Evolutionary conservation across 192 early-diverging fungal genomes (phyloP).

Genomic region (Allomyces arbusculus): DNA sequence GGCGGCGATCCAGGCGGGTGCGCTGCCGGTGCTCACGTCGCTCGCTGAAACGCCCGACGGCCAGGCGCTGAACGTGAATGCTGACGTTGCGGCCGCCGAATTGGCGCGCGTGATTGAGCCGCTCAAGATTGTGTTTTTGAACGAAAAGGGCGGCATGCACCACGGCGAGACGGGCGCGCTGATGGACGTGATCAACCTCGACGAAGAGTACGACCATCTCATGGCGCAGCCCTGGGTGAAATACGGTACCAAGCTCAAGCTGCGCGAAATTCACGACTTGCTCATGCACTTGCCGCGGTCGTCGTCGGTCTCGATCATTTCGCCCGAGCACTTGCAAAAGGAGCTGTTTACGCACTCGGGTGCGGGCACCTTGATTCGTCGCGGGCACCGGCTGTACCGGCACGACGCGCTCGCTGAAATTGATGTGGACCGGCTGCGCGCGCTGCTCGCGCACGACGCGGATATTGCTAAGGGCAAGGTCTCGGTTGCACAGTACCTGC

Average conservation of each 20-base stretch:
- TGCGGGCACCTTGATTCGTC: conserved; percentile 91
- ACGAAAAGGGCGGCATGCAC: conserved; percentile 93
- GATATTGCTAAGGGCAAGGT: conserved; percentile 36
- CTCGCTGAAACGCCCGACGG: conserved; percentile 87
- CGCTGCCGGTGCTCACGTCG: conserved; percentile 85
- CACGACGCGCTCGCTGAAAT: conserved; percentile 39
- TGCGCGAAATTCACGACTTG: conserved; percentile 90
- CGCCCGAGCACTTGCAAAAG: conserved; percentile 95
- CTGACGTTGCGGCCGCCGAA: conserved; percentile 94
- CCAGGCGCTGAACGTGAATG: conserved; percentile 97
- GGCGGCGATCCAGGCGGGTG: conserved; percentile 78
- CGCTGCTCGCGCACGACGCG: conserved; percentile 58
- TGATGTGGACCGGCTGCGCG: conserved; percentile 64
- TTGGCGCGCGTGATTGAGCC: conserved; percentile 89
- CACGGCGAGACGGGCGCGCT: conserved; percentile 86
- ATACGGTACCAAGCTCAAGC: conserved; percentile 96
- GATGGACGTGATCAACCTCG: conserved; percentile 90
- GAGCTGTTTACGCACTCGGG: conserved; percentile 96
- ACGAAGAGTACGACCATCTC: conserved; percentile 95
- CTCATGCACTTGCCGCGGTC: conserved; percentile 87
- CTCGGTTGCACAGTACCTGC: conserved; percentile 54
- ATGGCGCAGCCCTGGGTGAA: conserved; percentile 91
- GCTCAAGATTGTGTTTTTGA: conserved; percentile 90
- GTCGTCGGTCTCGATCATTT: conserved; percentile 97
- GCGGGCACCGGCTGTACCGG: conserved; percentile 74